Base-by-base conservation (phyloP, 768 basidiomycete species). In the Serendipita sp. region DNA sequence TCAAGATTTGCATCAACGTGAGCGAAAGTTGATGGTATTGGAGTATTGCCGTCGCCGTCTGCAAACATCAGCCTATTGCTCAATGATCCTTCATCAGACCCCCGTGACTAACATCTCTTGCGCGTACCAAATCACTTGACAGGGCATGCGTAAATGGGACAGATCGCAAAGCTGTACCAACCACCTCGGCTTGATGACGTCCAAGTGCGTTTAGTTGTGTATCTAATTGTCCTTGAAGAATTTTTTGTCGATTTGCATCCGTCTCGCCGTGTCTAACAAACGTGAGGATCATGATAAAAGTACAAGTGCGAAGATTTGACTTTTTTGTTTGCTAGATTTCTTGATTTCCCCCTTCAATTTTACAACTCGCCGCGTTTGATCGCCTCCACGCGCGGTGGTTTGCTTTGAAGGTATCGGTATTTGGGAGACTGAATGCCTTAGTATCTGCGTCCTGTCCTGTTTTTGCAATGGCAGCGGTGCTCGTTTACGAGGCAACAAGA, bases 311-410 rank as follows among this genome's bases (percentile, higher is more conserved):
- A 53, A 53, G 16, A 7, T 51, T 18, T 18, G 30, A 3, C 5
- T 60, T 60, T 11, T 60, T 30, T 60, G 56, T 24, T 54, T 11
- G 8, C 11, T 60, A 28, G 56, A 60, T 51, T 51, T 51, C 56
- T 60, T 60, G 35, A 60, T 60, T 53, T 53, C 56, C 56, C 56
- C 56, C 56, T 60, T 38, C 35, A 35, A 16, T 60, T 60, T 60
- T 11, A n/a, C 35, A 60, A 60, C 56, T 60, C 35, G 56, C 34
- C 56, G 8, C 28, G 35, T 51, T 51, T 38, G 28, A 60, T 60
- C 18, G 2, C n/a, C 56, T 60, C 56, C 16, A 24, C 56, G 35
- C 35, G 28, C n/a, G 56, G 34, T 2, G 34, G 32, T 60, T 28
- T 60, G 35, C 24, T 60, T 60, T 37, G 34, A 37, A 60, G 56